phyloP scores from a whole-genome alignment of 305 asterid species.

The Fraxinus greggii region DNA sequence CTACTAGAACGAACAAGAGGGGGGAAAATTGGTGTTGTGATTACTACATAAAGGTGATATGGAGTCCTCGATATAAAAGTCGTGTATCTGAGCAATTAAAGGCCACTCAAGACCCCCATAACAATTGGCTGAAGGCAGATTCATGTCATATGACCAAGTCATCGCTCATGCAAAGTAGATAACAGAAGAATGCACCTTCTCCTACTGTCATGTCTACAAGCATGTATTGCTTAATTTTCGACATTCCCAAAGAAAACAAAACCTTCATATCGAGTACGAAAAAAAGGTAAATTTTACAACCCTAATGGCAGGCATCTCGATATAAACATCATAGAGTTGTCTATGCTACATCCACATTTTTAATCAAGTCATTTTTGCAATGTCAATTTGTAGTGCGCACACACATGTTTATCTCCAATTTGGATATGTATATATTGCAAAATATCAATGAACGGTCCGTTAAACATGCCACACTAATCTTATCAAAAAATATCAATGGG shows the following conservation, averaged over 20 bases:
- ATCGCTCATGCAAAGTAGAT: neutral
- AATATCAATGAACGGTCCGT: neutral
- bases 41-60: neutral
- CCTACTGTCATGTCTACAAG: neutral
- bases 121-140: neutral
- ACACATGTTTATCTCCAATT: neutral
- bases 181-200: neutral
- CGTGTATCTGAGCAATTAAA: neutral
- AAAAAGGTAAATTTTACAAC: neutral
- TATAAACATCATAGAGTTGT: neutral
- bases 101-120: neutral
- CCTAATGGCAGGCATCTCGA: neutral
- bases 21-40: neutral
- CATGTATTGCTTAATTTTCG: neutral
- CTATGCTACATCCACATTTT: neutral
- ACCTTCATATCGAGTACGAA: neutral
- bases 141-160: neutral
- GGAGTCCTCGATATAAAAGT: neutral
- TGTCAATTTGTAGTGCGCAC: neutral
- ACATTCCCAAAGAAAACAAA: neutral
- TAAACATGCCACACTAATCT: neutral
- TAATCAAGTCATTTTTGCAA: neutral
- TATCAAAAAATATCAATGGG: neutral
- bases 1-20: neutral
- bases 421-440: neutral